Percentiles rank a stretch among this genome's conserved stretches.
phyloP scores from a whole-genome alignment of 2,329 filamentous ascomycete species.

The Salinomyces thailandicus region DNA sequence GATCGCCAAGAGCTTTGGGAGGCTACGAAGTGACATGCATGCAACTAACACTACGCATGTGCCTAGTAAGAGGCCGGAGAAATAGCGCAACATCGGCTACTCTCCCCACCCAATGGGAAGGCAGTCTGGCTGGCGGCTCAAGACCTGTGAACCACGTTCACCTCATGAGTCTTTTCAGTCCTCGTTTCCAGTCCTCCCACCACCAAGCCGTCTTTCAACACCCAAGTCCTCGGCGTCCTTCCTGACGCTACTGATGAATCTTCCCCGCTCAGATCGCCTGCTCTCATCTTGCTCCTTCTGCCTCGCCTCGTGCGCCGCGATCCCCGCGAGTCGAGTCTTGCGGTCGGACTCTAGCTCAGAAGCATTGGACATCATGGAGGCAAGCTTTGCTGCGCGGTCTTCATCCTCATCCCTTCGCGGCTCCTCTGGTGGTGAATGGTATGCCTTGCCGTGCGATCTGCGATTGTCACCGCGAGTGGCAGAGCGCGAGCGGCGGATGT shows the following conservation, averaged over 20 bases:
- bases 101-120: too few relatives aligned
- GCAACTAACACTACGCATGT: too few relatives aligned
- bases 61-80: too few relatives aligned
- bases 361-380: slow-evolving; percentile 32
- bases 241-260: slow-evolving; percentile 27
- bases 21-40: too few relatives aligned
- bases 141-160: too few relatives aligned
- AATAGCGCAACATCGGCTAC: too few relatives aligned
- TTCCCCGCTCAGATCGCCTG: slow-evolving; percentile 26
- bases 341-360: slow-evolving; percentile 61
- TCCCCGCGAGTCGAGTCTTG: slow-evolving; percentile 53
- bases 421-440: slow-evolving; percentile 19
- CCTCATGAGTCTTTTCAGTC: too few relatives aligned
- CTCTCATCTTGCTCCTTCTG: slow-evolving; percentile 56
- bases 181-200: slow-evolving; percentile 10
- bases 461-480: slow-evolving; percentile 6
- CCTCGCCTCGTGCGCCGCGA: slow-evolving; percentile 55
- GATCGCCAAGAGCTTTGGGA: too few relatives aligned
- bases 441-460: slow-evolving; percentile 9
- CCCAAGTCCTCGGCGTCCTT: slow-evolving; percentile 24
- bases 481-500: too few relatives aligned
- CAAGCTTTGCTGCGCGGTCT: slow-evolving; percentile 28
- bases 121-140: too few relatives aligned
- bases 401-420: slow-evolving; percentile 21
- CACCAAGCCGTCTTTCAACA: slow-evolving; percentile 18